Percentiles rank a stretch among this genome's conserved stretches.
Evolutionary conservation across 768 basidiomycete genomes (phyloP).

Genomic region (Rhizopogon vesiculosus): DNA sequence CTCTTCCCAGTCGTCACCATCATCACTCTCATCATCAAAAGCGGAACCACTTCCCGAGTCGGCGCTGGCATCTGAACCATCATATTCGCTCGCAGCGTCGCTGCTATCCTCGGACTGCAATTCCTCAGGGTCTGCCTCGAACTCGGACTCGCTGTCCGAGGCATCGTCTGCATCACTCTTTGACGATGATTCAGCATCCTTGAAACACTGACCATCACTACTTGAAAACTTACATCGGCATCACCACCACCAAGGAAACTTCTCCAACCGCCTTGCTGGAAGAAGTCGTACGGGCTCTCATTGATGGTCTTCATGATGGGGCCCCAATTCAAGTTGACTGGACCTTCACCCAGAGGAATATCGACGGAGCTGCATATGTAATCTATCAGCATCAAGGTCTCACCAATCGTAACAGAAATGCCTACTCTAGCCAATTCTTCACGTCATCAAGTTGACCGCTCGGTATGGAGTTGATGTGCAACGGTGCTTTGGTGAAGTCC

Average conservation of each 20-base stretch:
- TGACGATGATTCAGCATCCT: slow-evolving; percentile 32
- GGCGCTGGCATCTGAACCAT: slow-evolving; percentile 47
- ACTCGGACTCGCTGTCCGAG: slow-evolving; percentile 66
- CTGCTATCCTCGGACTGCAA: slow-evolving; percentile 36
- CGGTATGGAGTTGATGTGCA: slow-evolving; percentile 97
- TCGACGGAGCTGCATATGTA: slow-evolving; percentile 78
- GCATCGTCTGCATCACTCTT: slow-evolving; percentile 61
- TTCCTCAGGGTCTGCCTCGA: slow-evolving; percentile 45
- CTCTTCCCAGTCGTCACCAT: slow-evolving; percentile 95
- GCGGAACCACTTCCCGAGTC: slow-evolving; percentile 66
- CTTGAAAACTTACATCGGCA: slow-evolving; percentile 52
- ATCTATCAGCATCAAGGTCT: not conserved
- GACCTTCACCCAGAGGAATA: slow-evolving; percentile 91
- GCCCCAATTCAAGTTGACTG: slow-evolving; percentile 97
- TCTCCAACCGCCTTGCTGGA: slow-evolving; percentile 92
- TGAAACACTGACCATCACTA: slow-evolving; percentile 27
- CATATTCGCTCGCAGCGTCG: slow-evolving; percentile 52
- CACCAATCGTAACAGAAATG: slow-evolving; percentile 6
- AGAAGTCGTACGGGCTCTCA: slow-evolving; percentile 93
- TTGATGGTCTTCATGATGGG: slow-evolving; percentile 99
- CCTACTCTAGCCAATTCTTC: slow-evolving; percentile 98
- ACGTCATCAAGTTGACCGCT: slow-evolving; percentile 90
- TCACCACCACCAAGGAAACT: slow-evolving; percentile 77
- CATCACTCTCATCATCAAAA: slow-evolving; percentile 60
- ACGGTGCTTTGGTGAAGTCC: slow-evolving; percentile 87